These are phyloP conservation scores for Cercospora sp. DNA, from an alignment of 2,329 filamentous ascomycete genomes.

Conservation along the genomic window DNA sequence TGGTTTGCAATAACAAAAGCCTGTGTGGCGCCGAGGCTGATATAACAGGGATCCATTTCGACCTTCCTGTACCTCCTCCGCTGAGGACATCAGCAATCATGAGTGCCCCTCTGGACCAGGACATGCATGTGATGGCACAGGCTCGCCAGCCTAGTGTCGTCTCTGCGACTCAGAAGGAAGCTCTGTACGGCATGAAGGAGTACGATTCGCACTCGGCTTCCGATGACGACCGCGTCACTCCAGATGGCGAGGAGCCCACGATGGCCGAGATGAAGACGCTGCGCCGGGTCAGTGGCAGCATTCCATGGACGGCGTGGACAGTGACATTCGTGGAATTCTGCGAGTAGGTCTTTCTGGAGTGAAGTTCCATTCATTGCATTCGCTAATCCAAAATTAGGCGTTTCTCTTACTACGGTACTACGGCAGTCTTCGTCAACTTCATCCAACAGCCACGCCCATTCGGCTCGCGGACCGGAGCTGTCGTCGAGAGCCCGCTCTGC, in stretches of 20 bases:
- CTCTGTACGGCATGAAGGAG: constrained; percentile 23
- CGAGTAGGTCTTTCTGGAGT: constrained; percentile 33
- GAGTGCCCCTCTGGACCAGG: constrained; percentile 25
- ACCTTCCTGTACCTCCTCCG: neutral
- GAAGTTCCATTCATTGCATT: neutral
- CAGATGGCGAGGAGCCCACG: constrained; percentile 43
- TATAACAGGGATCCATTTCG: neutral
- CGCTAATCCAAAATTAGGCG: constrained; percentile 27
- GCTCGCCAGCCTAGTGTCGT: constrained; percentile 29
- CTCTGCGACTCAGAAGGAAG: constrained; percentile 21
- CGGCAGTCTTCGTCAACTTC: constrained; percentile 54
- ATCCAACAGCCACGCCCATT: constrained; percentile 41
- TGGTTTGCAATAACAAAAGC: neutral
- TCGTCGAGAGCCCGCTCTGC: constrained; percentile 39
- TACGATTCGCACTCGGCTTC: constrained; percentile 15
- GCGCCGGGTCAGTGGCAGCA: constrained; percentile 48
- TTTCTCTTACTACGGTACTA: constrained; percentile 49
- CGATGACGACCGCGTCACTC: constrained; percentile 15
- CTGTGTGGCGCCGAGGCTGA: constrained; percentile 5
- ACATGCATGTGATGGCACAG: constrained; percentile 30
- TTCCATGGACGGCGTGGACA: constrained; percentile 50
- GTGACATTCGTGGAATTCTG: constrained; percentile 53
- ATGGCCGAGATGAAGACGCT: constrained; percentile 47
- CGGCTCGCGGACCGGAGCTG: constrained; percentile 43
- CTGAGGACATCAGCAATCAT: constrained; percentile 15